Base-by-base conservation (phyloP, 2,329 filamentous ascomycete genomes). In the Sordariomycetes sp. region DNA sequence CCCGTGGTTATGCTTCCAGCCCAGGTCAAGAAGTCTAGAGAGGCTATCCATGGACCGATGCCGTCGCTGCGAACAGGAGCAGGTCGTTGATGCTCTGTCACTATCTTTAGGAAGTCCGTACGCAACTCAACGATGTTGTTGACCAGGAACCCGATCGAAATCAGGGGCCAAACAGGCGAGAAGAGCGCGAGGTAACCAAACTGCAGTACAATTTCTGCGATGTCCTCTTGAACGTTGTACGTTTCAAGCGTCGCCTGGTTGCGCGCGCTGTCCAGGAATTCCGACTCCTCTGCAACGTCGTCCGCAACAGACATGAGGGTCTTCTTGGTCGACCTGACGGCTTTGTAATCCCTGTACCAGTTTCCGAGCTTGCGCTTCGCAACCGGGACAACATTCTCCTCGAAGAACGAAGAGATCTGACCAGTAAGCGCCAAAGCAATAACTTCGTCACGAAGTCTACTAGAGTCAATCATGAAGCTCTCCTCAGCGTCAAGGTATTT, bases 61-160 rank as follows among this genome's bases (percentile, higher is more conserved):
- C 77, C 80, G 47, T 86, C 82, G 1, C 79, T 70, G 6, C 82
- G 75, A 42, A 72, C 70, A 0, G 82, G 82, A 0, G 69, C 72
- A 0, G 82, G 83, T 1, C 83, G 73, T 41, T 79, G 78, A 61
- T 81, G 82, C 48, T 86, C 80, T 17, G 78, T 64, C 41, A 78
- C 83, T 36, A 87, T 82, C 48, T 86, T 87, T 57, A 83, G 72
- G 30, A 84, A 82, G 46, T 87, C 82, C 3, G 81, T 79, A 8
- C 82, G 79, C 8, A 87, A 66, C 53, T 87, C 82, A 36, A 87
- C 61, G 79, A 81, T 84, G 58, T 86, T 81, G 55, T 86, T 86
- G 50, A 84, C 57, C 11, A 86, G 61, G 52, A 86, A 87, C 0
- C 79, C 81, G 16, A 85, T 62, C 0, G 78, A 73, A 1, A 83